A percentile compares a stretch with the other conserved stretches of the same genome.
Evolutionary conservation across 345 rosid genomes (phyloP).

Genomic region (Pistacia atlantica): DNA sequence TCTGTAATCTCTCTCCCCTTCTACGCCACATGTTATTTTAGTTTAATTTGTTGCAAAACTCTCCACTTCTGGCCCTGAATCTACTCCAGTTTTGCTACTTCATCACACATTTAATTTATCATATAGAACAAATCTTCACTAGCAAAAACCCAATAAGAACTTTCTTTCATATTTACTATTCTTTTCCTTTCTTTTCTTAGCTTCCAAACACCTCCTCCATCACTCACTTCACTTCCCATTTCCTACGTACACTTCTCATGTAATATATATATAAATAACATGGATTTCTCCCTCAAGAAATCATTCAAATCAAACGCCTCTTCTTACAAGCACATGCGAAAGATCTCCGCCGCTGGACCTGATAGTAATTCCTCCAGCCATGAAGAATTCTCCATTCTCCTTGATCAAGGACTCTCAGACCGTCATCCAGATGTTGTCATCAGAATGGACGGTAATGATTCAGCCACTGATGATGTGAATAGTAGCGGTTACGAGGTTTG

Average conservation of each 20-base stretch:
- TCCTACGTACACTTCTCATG: neutral
- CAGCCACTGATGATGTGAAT: slow-evolving; percentile 12
- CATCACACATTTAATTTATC: neutral
- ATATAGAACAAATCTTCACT: neutral
- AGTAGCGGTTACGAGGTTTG: slow-evolving; percentile 37
- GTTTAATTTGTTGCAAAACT: neutral
- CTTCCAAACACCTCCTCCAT: neutral
- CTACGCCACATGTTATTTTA: slow-evolving; percentile 1
- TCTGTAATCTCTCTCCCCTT: slow-evolving; percentile 3
- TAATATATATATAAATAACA: neutral
- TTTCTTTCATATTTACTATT: too few relatives aligned
- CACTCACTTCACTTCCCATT: neutral
- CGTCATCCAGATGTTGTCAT: neutral
- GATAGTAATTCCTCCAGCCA: slow-evolving; percentile 11
- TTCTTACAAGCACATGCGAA: slow-evolving; percentile 38
- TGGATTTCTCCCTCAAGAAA: slow-evolving; percentile 42
- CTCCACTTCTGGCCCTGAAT: neutral
- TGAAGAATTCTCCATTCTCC: slow-evolving; percentile 64
- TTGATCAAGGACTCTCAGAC: slow-evolving; percentile 26
- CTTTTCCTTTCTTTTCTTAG: neutral
- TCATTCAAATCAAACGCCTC: slow-evolving; percentile 55
- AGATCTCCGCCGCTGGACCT: slow-evolving; percentile 21
- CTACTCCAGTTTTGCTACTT: neutral
- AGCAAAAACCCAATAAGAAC: neutral
- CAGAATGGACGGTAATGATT: neutral